A percentile compares a stretch with the other conserved stretches of the same genome.
phyloP scores from a whole-genome alignment of 2,329 filamentous ascomycete genomes.

The Talaromyces sp. region DNA sequence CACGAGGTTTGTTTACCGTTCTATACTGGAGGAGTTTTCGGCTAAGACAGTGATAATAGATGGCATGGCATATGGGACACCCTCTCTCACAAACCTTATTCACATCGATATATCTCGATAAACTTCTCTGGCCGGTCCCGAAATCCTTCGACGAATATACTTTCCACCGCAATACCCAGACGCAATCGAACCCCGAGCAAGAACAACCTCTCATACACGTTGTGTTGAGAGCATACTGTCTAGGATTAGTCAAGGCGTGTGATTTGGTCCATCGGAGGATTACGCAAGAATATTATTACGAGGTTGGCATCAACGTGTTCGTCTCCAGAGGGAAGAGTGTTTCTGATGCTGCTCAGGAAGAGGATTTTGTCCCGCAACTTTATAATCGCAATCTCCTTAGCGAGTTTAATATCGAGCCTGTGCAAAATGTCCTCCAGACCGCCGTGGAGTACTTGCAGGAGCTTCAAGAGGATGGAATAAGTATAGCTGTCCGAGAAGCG shows the following conservation, averaged over 20 bases:
- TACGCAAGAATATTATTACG: conserved; percentile 81
- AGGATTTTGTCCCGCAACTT: conserved; percentile 92
- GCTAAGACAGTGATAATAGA: conserved; percentile 50
- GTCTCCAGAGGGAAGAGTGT: background rate
- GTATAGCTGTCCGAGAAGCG: conserved; percentile 48
- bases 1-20: conserved; percentile 63
- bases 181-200: conserved; percentile 11
- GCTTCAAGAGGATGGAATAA: conserved; percentile 28
- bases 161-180: conserved; percentile 44
- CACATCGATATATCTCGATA: conserved; percentile 86
- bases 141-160: conserved; percentile 61
- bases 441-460: conserved; percentile 53
- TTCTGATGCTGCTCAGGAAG: conserved; percentile 60
- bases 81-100: conserved; percentile 92
- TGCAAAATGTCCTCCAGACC: conserved; percentile 54
- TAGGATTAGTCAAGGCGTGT: conserved; percentile 80
- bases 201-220: conserved; percentile 53
- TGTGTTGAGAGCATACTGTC: conserved; percentile 78
- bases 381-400: conserved; percentile 77
- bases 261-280: conserved; percentile 74
- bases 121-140: conserved; percentile 69
- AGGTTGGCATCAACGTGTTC: conserved; percentile 53
- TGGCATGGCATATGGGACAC: conserved; percentile 96
- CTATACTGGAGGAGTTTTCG: background rate
- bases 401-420: conserved; percentile 55